Conservation (phyloP, 306 rosid species). For the Mimosa pudica region DNA sequence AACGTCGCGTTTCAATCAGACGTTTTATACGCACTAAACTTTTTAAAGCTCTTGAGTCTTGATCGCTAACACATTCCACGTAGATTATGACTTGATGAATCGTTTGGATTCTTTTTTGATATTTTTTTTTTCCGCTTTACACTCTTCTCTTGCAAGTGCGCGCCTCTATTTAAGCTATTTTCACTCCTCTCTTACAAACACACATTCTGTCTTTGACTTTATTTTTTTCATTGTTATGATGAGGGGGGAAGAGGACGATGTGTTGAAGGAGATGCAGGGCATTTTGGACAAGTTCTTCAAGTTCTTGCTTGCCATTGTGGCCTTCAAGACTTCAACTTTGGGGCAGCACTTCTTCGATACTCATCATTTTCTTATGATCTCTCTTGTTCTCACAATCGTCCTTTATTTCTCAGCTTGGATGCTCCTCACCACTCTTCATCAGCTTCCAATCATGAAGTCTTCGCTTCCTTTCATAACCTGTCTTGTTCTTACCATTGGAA, state of each 20-base stretch:
- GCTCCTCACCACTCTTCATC: slow-evolving; percentile 2
- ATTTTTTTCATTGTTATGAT: neutral
- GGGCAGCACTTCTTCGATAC: neutral
- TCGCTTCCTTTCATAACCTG: neutral
- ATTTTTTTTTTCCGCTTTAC: too few relatives aligned
- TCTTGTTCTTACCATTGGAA: slow-evolving; percentile 10
- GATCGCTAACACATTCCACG: too few relatives aligned
- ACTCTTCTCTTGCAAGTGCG: too few relatives aligned
- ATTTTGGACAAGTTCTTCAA: slow-evolving; percentile 10
- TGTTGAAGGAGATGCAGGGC: neutral
- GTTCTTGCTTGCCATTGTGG: neutral
- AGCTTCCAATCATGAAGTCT: neutral
- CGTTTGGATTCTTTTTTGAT: too few relatives aligned
- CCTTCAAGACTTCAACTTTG: neutral
- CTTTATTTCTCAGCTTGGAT: slow-evolving; percentile 27
- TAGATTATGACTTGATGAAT: too few relatives aligned
- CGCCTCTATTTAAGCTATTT: too few relatives aligned
- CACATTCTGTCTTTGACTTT: neutral
- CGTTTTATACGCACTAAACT: too few relatives aligned
- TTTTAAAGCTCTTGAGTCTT: too few relatives aligned
- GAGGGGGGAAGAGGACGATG: slow-evolving; percentile 6
- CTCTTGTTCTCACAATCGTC: neutral
- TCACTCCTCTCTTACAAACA: too few relatives aligned
- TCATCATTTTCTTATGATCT: neutral
- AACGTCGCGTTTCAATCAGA: too few relatives aligned